These are phyloP conservation scores for Chaetomiaceae sp. DNA, from an alignment of 2,329 filamentous ascomycete species.

Conservation along the genomic window DNA sequence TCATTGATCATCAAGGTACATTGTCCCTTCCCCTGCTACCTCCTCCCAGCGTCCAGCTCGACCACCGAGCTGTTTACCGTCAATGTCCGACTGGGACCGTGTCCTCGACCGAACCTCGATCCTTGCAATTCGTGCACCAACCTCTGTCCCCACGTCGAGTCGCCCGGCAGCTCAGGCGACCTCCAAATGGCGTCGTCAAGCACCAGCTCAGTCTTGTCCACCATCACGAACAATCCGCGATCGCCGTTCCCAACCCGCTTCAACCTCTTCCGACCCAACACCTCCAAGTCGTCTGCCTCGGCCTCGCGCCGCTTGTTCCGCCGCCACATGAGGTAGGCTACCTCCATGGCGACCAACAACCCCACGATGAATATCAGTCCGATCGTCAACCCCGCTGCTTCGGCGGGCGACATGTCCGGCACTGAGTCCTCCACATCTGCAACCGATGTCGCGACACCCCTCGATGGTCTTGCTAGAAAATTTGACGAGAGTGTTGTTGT, in stretches of 20 bases:
- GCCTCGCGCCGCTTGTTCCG: slow-evolving; percentile 6
- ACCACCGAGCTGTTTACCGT: slow-evolving; percentile 15
- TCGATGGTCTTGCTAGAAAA: neutral
- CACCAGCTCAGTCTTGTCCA: slow-evolving; percentile 4
- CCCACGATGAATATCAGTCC: slow-evolving; percentile 16
- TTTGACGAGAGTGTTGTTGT: neutral
- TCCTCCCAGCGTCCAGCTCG: slow-evolving; percentile 11
- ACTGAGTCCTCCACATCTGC: neutral
- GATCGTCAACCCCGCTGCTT: slow-evolving; percentile 14
- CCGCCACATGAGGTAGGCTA: slow-evolving; percentile 14
- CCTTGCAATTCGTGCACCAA: slow-evolving; percentile 12
- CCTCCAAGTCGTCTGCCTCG: neutral
- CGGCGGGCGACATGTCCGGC: slow-evolving; percentile 4
- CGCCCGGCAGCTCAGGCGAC: slow-evolving; percentile 15
- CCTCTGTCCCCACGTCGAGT: slow-evolving; percentile 9
- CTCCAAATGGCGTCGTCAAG: slow-evolving; percentile 4
- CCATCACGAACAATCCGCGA: slow-evolving; percentile 3
- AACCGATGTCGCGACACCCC: neutral
- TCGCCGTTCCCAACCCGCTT: neutral
- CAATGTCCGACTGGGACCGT: neutral
- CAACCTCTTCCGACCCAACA: neutral
- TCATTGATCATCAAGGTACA: no score
- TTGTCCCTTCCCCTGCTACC: neutral
- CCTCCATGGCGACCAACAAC: slow-evolving; percentile 9
- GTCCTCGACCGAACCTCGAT: neutral